Evolutionary conservation across 768 basidiomycete species (phyloP).

Genomic region (Rhizopogon vesiculosus): DNA sequence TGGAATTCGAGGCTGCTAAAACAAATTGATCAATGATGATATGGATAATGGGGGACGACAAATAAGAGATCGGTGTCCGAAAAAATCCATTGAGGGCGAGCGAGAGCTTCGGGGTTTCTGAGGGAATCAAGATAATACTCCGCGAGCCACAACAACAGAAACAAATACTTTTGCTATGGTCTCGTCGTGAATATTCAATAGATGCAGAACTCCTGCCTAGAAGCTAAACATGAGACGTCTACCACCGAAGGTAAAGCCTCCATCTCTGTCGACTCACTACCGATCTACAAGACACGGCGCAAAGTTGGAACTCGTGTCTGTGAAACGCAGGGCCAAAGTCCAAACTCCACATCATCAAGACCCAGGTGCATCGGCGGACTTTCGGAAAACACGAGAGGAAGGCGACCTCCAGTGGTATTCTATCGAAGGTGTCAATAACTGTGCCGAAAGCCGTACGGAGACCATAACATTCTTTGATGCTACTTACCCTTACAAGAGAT

Average conservation of each 20-base stretch:
- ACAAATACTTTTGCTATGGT: not conserved
- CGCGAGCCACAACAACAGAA: slow-evolving; percentile 2
- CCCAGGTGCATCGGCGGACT: not conserved
- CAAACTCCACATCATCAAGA: not conserved
- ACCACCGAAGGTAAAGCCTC: not conserved
- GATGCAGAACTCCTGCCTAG: not conserved
- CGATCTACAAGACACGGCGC: not conserved
- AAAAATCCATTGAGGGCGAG: not conserved
- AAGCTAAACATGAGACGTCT: not conserved
- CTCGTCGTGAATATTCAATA: not conserved
- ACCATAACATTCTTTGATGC: not conserved
- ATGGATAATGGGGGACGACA: not conserved
- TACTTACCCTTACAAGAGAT: not conserved
- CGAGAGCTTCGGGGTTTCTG: not conserved
- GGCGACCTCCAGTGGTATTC: not conserved
- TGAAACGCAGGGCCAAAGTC: not conserved
- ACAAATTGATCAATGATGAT: not conserved
- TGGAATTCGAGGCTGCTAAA: not conserved
- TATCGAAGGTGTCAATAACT: not conserved
- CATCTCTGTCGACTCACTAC: not conserved
- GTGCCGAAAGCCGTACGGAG: not conserved
- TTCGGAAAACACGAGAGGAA: not conserved
- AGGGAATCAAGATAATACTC: not conserved
- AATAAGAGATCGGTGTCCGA: not conserved
- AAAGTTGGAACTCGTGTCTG: not conserved